Evolutionary conservation across 768 basidiomycete species (phyloP), one percentile per base, ranked within the genome.

Genomic region (Suillus subalutaceus): DNA sequence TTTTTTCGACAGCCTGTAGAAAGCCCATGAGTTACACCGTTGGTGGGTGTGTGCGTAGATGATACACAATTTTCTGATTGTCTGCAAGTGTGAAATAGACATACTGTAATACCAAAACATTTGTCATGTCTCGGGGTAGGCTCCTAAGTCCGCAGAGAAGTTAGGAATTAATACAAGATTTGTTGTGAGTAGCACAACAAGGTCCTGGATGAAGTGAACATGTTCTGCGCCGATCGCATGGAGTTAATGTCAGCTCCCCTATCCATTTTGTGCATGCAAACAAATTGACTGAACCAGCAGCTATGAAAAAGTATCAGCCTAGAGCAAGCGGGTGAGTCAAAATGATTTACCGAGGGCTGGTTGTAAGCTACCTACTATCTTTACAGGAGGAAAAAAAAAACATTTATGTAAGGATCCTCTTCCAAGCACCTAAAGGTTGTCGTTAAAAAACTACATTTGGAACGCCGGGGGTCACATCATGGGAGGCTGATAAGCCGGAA

Each of bases 61-160:
- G 18, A 3, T 35, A 20, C 18, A n/a, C 2, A 32, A 20, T 26
- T 6, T 9, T 15, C 6, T 26, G 26, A 18, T 16, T 9, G 30
- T 18, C 26, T 13, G 52, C 1, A 18, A 16, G 26, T 9, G 30
- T 32, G 53, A 55, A 18, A 30, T 10, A 18, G 26, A 53, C 4
- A 32, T 30, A 6, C 8, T 20, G 30, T 32, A 9, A 55, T 55
- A 3, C 15, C 6, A 3, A 16, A 26, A 16, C 7, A 52, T 8
- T 16, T 32, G 8, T 30, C 30, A 53, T 32, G 8, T 53, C 16
- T 30, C 30, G 16, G 30, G 18, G 30, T 10, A 26, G 15, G 23
- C 7, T 26, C 50, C 13, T 52, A 55, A 32, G 53, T 55, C 53
- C 53, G 53, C 53, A 32, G 52, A 53, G 52, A 55, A 55, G 18